phyloP scores from a whole-genome alignment of 2,329 filamentous ascomycete species.

The Penicillium frequentans region DNA sequence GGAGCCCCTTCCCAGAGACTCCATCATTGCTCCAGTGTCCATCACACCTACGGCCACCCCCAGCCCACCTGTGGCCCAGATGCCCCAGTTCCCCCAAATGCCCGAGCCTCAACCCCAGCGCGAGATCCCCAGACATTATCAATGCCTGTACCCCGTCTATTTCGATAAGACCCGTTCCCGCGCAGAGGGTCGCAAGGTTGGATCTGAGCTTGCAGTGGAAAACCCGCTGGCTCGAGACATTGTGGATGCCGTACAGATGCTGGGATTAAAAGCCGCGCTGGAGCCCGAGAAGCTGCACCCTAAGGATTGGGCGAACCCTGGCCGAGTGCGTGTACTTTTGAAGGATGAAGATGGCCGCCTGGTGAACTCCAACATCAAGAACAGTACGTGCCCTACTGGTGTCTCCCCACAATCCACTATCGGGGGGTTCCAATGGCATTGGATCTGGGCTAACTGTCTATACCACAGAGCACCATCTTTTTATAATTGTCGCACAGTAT shows the following conservation, averaged over 20 bases:
- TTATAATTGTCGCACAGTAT: slow-evolving; percentile 74
- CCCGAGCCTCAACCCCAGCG: slow-evolving; percentile 50
- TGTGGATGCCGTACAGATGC: slow-evolving; percentile 74
- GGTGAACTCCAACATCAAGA: slow-evolving; percentile 58
- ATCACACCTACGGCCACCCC: slow-evolving; percentile 19
- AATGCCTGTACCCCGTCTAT: slow-evolving; percentile 93
- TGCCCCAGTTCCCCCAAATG: slow-evolving; percentile 13
- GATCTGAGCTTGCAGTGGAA: slow-evolving; percentile 67
- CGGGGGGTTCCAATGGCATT: not conserved
- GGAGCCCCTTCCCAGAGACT: slow-evolving; percentile 51
- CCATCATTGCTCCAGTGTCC: slow-evolving; percentile 40
- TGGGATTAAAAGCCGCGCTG: slow-evolving; percentile 66
- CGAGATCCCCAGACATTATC: slow-evolving; percentile 69
- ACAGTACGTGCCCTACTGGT: slow-evolving; percentile 52
- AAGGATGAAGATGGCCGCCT: slow-evolving; percentile 54
- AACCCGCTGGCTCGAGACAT: slow-evolving; percentile 91
- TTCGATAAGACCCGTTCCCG: slow-evolving; percentile 72
- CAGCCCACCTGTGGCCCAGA: slow-evolving; percentile 3
- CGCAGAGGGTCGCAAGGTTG: slow-evolving; percentile 78
- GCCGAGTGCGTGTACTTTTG: slow-evolving; percentile 77
- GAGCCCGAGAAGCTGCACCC: slow-evolving; percentile 92
- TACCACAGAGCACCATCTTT: slow-evolving; percentile 73
- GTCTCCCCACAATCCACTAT: not conserved
- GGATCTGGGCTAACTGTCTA: not conserved
- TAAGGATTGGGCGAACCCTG: slow-evolving; percentile 97